These are phyloP conservation scores for Tolypocladium amazonense DNA, from an alignment of 2,329 filamentous ascomycete species.

Conservation along the genomic window DNA sequence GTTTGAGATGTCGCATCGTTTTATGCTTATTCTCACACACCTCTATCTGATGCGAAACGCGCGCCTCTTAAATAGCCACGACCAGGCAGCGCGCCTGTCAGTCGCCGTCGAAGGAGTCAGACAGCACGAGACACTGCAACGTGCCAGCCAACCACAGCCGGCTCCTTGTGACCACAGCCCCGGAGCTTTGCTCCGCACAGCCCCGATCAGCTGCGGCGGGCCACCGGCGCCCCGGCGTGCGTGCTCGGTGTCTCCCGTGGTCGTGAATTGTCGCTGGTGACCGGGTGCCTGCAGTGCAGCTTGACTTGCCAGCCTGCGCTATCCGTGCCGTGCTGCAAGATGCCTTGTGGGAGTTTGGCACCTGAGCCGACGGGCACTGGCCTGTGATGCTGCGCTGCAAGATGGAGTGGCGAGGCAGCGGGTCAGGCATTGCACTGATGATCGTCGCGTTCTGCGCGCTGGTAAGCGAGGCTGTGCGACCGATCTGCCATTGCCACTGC, in stretches of 20 bases:
- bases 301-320: background rate
- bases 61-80: background rate
- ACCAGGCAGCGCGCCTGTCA: background rate
- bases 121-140: background rate
- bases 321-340: background rate
- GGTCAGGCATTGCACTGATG: background rate
- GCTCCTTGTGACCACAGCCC: background rate
- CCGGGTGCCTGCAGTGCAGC: background rate
- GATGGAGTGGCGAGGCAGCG: background rate
- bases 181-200: background rate
- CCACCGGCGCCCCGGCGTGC: background rate
- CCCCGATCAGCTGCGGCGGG: background rate
- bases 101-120: background rate
- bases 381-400: background rate
- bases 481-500: background rate
- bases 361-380: background rate
- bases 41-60: background rate
- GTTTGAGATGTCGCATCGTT: background rate
- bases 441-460: background rate
- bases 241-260: background rate
- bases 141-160: background rate
- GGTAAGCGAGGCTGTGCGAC: background rate
- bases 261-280: background rate
- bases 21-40: background rate
- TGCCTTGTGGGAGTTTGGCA: background rate